Base-by-base conservation (phyloP, 2,329 filamentous ascomycete species). In the Trichoderma sp. region DNA sequence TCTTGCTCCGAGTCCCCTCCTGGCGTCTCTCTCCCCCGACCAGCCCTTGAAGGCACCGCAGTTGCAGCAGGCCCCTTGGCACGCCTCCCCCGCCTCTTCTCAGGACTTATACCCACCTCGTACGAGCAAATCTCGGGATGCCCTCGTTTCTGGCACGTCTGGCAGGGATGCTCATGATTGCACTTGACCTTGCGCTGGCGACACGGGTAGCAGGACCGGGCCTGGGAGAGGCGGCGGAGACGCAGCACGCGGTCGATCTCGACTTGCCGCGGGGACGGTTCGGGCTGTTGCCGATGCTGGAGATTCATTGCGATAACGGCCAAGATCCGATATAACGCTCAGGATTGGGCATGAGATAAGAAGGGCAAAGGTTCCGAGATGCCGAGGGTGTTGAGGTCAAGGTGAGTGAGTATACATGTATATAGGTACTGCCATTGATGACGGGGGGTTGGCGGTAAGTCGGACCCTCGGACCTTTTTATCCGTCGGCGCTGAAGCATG, bases 111-210 rank as follows among this genome's bases (percentile, higher is more conserved):
- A 30, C 56, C 63, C 4, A 64, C 55, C 14, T 43, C 50, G 39
- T 64, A 64, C 15, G 63, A 48, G 34, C 63, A 64, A 7, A 64
- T 64, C 30, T 64, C 45, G 10, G 63, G 63, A 58, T 64, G 63
- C 10, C 55, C 55, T 48, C 63, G 55, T 44, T 60, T 64, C 63
- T 60, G 63, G 14, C 63, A 64, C 3, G 63, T 64, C 30, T 43
- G 63, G 34, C 63, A 64, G 0, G 63, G 63, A 24, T 64, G 63
- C 24, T 56, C 47, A 14, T 64, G 63, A 24, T 64, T 55, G 47
- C 63, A 64, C 28, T 64, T 64, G 12, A 64, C 63, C 7, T 64
- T 64, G 44, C 63, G 63, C 45, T 64, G 63, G 28, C 63, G 63
- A 15, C 63, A 64, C 14, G 63, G 63, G 52, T 64, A 64, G 30